These are phyloP conservation scores for Pseudocercospora musae DNA, from an alignment of 2,329 filamentous ascomycete species.

Conservation along the genomic window DNA sequence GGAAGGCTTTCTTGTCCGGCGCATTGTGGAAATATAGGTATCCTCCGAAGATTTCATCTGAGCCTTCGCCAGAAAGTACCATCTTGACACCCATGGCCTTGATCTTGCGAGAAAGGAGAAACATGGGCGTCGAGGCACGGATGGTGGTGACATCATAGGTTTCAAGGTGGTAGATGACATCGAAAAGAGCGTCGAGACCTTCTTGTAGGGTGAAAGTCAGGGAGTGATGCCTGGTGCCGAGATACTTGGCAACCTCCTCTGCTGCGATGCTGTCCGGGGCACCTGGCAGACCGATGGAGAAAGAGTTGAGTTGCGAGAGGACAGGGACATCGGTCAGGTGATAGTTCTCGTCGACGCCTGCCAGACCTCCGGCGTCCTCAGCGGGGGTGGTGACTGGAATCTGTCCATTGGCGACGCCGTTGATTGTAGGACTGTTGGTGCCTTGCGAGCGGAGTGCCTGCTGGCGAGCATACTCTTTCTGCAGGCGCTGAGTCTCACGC, in stretches of 20 bases:
- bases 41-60: slow-evolving; percentile 96
- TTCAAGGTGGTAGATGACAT: slow-evolving; percentile 98
- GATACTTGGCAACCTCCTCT: slow-evolving; percentile 88
- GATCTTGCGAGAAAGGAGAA: slow-evolving; percentile 95
- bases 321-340: slow-evolving; percentile 85
- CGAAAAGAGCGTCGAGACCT: slow-evolving; percentile 90
- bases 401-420: slow-evolving; percentile 42
- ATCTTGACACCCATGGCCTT: slow-evolving; percentile 99
- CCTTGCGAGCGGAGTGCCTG: slow-evolving; percentile 39
- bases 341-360: slow-evolving; percentile 92
- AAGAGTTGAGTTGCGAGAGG: slow-evolving; percentile 93
- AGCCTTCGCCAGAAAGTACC: slow-evolving; percentile 95
- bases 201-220: slow-evolving; percentile 99
- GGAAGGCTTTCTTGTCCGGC: slow-evolving; percentile 86
- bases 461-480: slow-evolving; percentile 43
- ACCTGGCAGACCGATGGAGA: slow-evolving; percentile 93
- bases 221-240: slow-evolving; percentile 95
- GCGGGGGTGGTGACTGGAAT: slow-evolving; percentile 38
- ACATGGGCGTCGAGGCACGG: slow-evolving; percentile 97
- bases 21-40: slow-evolving; percentile 98
- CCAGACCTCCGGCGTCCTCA: slow-evolving; percentile 65
- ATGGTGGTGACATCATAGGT: slow-evolving; percentile 98
- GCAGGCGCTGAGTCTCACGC: slow-evolving; percentile 34
- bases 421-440: slow-evolving; percentile 28
- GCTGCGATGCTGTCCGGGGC: slow-evolving; percentile 92